Evolutionary conservation across 192 early-diverging fungal genomes (phyloP), one percentile per base, ranked within the genome.

Genomic region (Entomortierella beljakovae): DNA sequence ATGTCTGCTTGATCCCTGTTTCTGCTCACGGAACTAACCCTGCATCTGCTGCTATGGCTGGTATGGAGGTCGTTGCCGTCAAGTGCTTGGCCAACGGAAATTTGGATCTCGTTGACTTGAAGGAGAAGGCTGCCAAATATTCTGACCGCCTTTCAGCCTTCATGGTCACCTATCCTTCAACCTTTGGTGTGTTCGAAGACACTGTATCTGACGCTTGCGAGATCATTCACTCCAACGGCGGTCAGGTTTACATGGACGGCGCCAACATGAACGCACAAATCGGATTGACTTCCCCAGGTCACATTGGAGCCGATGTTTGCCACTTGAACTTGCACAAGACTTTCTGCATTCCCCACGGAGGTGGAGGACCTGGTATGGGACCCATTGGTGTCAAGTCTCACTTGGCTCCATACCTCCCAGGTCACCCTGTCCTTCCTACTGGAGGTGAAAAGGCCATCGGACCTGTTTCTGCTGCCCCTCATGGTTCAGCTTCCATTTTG

Each of bases 311-410:
- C 61, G 98, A 99, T 86, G 98, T 99, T 32, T 99, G 98, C 86
- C 98, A 99, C 80, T 87, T 99, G 84, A 99, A 99, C 91, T 88
- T 97, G 83, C 98, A 99, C 92, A 99, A 99, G 92, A 98, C 98
- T 23, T 94, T 98, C 86, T 96, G 92, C 59, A 98, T 99, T 77
- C 98, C 98, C 7, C 98, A 99, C 80, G 98, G 98, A 80, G 98
- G 98, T 55, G 98, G 98, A 82, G 98, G 98, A 48, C 98, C 98
- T 13, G 98, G 98, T 62, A 94, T 99, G 88, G 97, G 97, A 32
- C 96, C 96, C 11, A 97, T 99, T 71, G 94, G 93, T 81, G 96
- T 96, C 76, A 95, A 96, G 85, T 63, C 91, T 26, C 96, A 98
- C 80, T 81, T 99, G 64, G 88, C 88, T 15, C 95, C 96, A 58